Base-by-base conservation (phyloP, 768 basidiomycete species). In the Hydnomerulius pinastri region DNA sequence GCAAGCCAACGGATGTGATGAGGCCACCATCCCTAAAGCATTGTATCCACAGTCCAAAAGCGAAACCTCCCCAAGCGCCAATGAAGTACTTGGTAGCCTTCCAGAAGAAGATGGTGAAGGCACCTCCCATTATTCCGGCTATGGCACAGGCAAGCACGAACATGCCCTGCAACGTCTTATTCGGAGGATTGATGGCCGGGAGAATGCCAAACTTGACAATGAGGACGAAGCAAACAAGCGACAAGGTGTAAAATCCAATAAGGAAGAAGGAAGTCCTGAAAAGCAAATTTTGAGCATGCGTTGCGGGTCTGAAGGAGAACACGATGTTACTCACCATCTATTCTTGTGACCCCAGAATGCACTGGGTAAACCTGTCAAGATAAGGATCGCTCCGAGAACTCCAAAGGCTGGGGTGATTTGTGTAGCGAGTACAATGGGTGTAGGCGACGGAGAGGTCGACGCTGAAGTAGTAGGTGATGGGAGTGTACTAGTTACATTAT, bases 261-360 rank as follows among this genome's bases (percentile, higher is more conserved):
- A 98, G 77, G 71, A 97, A 96, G 75, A 95, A 88, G 11, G 93
- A 94, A 17, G 90, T 90, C 90, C 92, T 92, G 65, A 38, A 56
- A 56, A 48, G 43, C 41, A 39, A 39, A 40, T 51, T 41, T 56
- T 13, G 53, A 50, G 38, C 56, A 49, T 30, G 15, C 18, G 10
- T 41, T 12, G 30, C 18, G 13, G 18, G 41, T 21, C 18, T 17
- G 18, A 18, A 43, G 41, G 23, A 45, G 28, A 35, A 52, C 32
- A n/a, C 44, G 36, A 48, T 45, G 39, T 9, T 35, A 73, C 79
- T 35, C 62, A 89, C 93, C 95, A 96, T 78, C 93, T 76, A 68
- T 97, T 95, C 78, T 96, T 96, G 73, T 94, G 92, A 18, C 95
- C 95, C 72, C 90, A 86, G 58, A 92, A 92, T 3, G 90, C 89